phyloP scores from a whole-genome alignment of 1,284 basidiomycete genomes.

The Ganoderma meredithae region DNA sequence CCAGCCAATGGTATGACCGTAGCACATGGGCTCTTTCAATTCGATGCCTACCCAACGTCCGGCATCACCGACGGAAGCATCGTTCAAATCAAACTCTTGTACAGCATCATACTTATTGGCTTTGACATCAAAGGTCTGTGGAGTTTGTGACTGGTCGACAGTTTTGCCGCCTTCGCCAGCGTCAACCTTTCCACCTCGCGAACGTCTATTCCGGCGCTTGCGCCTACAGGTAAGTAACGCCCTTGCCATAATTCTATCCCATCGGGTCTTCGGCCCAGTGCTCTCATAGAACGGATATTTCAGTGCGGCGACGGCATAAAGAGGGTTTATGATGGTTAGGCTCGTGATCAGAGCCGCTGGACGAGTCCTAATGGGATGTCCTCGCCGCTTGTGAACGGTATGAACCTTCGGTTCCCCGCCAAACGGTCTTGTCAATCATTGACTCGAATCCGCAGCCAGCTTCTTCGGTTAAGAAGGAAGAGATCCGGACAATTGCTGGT shows the following conservation, averaged over 20 bases:
- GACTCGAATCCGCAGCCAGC: not conserved
- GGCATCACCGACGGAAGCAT: not conserved
- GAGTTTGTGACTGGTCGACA: not conserved
- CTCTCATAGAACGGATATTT: not conserved
- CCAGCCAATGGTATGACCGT: not conserved
- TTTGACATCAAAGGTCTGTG: not conserved
- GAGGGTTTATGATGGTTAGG: not conserved
- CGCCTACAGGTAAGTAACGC: not conserved
- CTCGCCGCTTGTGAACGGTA: not conserved
- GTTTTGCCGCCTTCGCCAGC: not conserved
- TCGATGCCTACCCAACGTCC: not conserved
- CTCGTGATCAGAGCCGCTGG: not conserved
- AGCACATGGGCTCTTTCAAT: too few species aligned
- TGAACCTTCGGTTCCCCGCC: not conserved
- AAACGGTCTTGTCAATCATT: not conserved
- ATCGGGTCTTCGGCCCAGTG: not conserved
- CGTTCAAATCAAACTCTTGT: not conserved
- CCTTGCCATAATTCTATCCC: not conserved
- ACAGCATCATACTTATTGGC: not conserved
- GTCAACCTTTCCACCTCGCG: not conserved
- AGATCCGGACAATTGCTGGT: not conserved
- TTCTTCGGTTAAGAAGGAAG: not conserved
- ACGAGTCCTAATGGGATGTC: not conserved
- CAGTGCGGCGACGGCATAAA: not conserved
- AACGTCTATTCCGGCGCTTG: not conserved